Conservation (phyloP, 2,329 filamentous ascomycete genomes). For the Orbilia javanica region DNA sequence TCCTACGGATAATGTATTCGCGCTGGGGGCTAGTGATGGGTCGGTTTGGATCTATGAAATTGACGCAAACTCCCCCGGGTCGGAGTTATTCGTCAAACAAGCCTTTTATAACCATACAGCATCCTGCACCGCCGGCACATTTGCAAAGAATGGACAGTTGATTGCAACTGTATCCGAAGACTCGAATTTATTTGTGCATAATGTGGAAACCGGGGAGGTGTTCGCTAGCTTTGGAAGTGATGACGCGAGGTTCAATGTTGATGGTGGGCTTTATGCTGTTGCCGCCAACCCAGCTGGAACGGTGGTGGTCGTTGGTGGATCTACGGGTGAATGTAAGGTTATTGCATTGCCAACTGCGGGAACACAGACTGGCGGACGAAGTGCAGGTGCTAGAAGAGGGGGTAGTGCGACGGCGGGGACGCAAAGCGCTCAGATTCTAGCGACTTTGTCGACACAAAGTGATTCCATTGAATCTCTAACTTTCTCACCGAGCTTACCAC, state of each 20-base stretch:
- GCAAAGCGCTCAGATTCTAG: conserved; percentile 80
- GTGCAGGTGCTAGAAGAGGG: conserved; percentile 65
- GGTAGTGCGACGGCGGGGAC: conserved; percentile 65
- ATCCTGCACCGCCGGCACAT: conserved; percentile 87
- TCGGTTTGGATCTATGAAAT: conserved; percentile 97
- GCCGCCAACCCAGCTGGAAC: conserved; percentile 83
- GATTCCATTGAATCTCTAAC: conserved; percentile 83
- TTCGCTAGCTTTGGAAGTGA: conserved; percentile 81
- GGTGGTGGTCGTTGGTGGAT: conserved; percentile 87
- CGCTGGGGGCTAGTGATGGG: conserved; percentile 88
- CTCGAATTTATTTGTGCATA: conserved; percentile 89
- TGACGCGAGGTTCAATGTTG: conserved; percentile 91
- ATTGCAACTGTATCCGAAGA: conserved; percentile 92
- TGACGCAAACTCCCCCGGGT: conserved; percentile 73
- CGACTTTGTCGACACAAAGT: conserved; percentile 81
- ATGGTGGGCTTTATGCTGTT: conserved; percentile 90
- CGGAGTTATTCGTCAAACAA: conserved; percentile 83
- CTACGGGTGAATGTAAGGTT: conserved; percentile 85
- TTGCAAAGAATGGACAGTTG: conserved; percentile 87
- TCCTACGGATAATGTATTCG: conserved; percentile 78
- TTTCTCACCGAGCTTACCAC: conserved; percentile 71
- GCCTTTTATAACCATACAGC: conserved; percentile 91
- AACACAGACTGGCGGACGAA: conserved; percentile 59
- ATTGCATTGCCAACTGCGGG: conserved; percentile 79
- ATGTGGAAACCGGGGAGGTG: conserved; percentile 76